phyloP scores from a whole-genome alignment of 2,329 filamentous ascomycete genomes.

The Fusarium citri region DNA sequence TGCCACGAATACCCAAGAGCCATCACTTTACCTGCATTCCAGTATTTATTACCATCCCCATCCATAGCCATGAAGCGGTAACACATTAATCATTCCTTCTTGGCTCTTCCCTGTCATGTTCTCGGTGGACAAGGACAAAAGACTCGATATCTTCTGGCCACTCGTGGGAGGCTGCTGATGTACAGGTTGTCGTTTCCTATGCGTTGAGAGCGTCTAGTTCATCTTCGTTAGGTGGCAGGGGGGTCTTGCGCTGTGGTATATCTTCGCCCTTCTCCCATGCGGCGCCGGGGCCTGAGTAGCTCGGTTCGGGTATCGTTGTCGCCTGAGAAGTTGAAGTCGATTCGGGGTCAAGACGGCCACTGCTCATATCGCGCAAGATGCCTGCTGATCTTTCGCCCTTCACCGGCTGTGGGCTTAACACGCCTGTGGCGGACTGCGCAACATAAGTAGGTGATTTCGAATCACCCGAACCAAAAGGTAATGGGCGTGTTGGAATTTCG shows the following conservation, averaged over 20 bases:
- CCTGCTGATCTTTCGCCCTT: conserved; percentile 54
- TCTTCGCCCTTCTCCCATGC: conserved; percentile 65
- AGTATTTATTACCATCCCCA: conserved; percentile 21
- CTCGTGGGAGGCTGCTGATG: conserved; percentile 19
- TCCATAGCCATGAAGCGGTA: conserved; percentile 27
- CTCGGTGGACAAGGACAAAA: conserved; percentile 4
- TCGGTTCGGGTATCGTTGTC: conserved; percentile 55
- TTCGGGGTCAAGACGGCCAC: conserved; percentile 31
- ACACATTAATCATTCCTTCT: conserved; percentile 43
- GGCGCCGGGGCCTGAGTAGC: conserved; percentile 62
- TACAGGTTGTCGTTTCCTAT: conserved; percentile 39
- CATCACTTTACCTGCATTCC: conserved; percentile 23
- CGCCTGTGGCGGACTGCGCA: conserved; percentile 44
- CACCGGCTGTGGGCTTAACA: conserved; percentile 57
- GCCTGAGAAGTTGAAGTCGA: conserved; percentile 26
- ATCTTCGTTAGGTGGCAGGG: conserved; percentile 54
- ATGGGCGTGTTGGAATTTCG: conserved; percentile 61
- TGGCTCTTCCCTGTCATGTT: conserved; percentile 12
- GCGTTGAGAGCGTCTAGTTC: conserved; percentile 57
- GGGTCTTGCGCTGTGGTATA: conserved; percentile 52
- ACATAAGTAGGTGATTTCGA: conserved; percentile 45
- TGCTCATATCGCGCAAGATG: conserved; percentile 49
- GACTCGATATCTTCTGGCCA: conserved; percentile 11
- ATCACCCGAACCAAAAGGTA: conserved; percentile 66
- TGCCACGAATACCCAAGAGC: conserved; percentile 26